A percentile compares a stretch with the other conserved stretches of the same genome.
These are phyloP conservation scores for Thelonectria blattea DNA, from an alignment of 2,329 filamentous ascomycete species.

Conservation along the genomic window DNA sequence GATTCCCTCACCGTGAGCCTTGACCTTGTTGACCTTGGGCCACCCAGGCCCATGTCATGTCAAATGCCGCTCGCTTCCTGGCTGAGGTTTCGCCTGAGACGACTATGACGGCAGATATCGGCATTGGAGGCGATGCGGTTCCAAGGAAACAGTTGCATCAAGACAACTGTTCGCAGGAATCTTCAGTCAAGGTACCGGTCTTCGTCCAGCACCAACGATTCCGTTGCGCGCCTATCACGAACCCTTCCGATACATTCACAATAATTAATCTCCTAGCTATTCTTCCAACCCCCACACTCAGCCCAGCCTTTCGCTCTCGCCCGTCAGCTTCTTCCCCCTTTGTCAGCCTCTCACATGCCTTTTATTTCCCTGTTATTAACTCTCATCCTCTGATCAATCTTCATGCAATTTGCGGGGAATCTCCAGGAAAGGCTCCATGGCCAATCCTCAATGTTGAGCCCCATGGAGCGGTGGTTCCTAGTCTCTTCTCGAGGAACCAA, in stretches of 20 bases:
- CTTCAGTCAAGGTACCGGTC: background rate
- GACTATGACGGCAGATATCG: background rate
- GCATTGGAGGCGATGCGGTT: background rate
- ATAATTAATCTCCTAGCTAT: background rate
- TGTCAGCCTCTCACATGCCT: conserved; percentile 7
- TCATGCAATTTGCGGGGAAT: conserved; percentile 3
- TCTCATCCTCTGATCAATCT: background rate
- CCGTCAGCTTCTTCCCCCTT: background rate
- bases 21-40: conserved; percentile 10
- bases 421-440: background rate
- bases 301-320: background rate
- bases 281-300: background rate
- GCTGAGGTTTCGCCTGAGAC: background rate
- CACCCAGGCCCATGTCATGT: background rate
- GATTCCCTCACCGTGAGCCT: conserved; percentile 4
- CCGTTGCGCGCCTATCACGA: conserved; percentile 28
- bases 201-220: background rate
- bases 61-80: conserved; percentile 1
- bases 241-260: conserved; percentile 6
- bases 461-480: background rate
- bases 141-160: background rate
- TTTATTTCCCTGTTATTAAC: conserved; percentile 4
- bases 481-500: background rate
- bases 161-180: background rate
- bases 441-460: background rate